Conservation (phyloP, 257 asterid species). For the Nicotiana sylvestris region DNA sequence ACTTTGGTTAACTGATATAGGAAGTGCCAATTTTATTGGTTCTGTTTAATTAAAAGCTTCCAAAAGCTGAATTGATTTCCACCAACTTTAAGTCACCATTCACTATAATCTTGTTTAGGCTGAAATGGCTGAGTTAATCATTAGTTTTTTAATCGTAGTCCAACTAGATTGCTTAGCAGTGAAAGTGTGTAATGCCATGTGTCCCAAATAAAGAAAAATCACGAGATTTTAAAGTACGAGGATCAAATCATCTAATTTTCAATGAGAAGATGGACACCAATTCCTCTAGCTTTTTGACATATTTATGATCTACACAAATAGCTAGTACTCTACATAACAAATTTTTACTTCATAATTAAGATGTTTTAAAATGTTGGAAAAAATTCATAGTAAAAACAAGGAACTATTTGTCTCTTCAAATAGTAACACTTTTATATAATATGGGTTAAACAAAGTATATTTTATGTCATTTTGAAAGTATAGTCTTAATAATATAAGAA, state of each 20-base stretch:
- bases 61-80: not conserved
- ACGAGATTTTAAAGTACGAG: not conserved
- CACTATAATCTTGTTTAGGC: not conserved
- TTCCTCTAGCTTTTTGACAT: no score
- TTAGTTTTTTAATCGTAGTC: not conserved
- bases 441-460: not conserved
- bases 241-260: not conserved
- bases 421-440: not conserved
- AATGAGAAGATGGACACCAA: no score
- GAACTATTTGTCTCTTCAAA: not conserved
- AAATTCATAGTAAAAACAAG: not conserved
- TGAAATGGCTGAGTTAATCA: not conserved
- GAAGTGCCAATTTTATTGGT: not conserved
- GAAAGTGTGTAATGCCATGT: not conserved
- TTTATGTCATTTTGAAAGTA: not conserved
- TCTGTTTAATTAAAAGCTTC: not conserved
- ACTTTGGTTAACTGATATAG: not conserved
- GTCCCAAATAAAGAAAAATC: not conserved
- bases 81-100: conserved; percentile 1
- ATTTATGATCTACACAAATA: not conserved
- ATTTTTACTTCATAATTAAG: no score
- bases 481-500: not conserved
- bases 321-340: not conserved
- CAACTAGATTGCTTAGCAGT: not conserved
- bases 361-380: not conserved